A percentile compares a stretch with the other conserved stretches of the same genome.
These are phyloP conservation scores for Zygoascus hellenicus DNA, from an alignment of 1,139 yeast species.

Conservation along the genomic window DNA sequence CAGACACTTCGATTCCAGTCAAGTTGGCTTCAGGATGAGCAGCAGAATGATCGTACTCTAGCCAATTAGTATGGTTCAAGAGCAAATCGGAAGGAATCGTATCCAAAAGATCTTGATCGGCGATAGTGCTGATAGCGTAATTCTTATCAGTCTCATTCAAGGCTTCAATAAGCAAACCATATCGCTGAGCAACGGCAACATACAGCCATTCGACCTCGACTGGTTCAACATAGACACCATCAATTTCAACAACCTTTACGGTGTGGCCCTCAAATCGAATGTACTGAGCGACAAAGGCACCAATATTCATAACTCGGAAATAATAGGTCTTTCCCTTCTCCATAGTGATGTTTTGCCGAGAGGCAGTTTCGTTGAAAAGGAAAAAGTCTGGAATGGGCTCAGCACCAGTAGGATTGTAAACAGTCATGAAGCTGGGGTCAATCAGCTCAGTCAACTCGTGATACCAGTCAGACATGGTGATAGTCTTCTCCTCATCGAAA, in stretches of 20 bases:
- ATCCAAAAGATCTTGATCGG: slow-evolving; percentile 81
- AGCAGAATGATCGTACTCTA: slow-evolving; percentile 49
- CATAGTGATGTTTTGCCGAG: slow-evolving; percentile 61
- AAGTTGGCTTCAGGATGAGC: slow-evolving; percentile 43
- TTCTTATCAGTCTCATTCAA: slow-evolving; percentile 54
- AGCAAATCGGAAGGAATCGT: slow-evolving; percentile 53
- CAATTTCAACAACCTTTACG: slow-evolving; percentile 74
- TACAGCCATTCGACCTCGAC: slow-evolving; percentile 54
- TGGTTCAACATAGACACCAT: slow-evolving; percentile 70
- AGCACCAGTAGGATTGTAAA: slow-evolving; percentile 92
- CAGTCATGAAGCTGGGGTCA: slow-evolving; percentile 48
- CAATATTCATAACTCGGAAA: slow-evolving; percentile 70
- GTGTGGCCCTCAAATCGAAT: slow-evolving; percentile 79
- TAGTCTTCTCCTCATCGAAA: slow-evolving; percentile 65
- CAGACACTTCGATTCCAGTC: slow-evolving; percentile 32
- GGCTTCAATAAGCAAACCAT: slow-evolving; percentile 64
- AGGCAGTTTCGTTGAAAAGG: slow-evolving; percentile 71
- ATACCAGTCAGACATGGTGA: slow-evolving; percentile 79
- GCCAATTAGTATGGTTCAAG: slow-evolving; percentile 65
- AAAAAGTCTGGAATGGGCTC: slow-evolving; percentile 86
- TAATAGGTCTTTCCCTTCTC: slow-evolving; percentile 75
- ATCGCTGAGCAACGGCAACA: slow-evolving; percentile 73
- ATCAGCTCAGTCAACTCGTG: slow-evolving; percentile 55
- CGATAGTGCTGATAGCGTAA: slow-evolving; percentile 68
- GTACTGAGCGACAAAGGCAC: slow-evolving; percentile 83